A percentile compares a stretch with the other conserved stretches of the same genome.
Evolutionary conservation across 345 rosid genomes (phyloP).

Genomic region (Geranium rotundifolium): DNA sequence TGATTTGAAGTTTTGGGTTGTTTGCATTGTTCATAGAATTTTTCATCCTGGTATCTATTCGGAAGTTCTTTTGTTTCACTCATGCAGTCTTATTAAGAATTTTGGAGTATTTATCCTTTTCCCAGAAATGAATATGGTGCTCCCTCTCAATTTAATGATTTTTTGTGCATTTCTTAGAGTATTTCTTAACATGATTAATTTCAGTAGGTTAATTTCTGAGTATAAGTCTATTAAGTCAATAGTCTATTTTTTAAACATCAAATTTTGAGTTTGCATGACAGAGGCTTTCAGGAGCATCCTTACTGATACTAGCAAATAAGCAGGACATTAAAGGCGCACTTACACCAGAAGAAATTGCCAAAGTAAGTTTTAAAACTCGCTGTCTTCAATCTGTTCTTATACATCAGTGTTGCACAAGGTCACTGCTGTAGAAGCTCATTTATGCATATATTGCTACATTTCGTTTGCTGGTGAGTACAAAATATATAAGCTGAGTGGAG

Average conservation of each 20-base stretch:
- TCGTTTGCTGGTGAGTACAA: no score
- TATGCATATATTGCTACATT: not conserved
- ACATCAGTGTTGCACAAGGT: not conserved
- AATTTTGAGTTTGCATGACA: constrained; percentile 22
- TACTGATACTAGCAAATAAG: constrained; percentile 82
- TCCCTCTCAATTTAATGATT: not conserved
- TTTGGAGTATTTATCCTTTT: no score
- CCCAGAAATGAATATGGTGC: no score
- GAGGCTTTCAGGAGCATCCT: constrained; percentile 84
- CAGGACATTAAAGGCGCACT: constrained; percentile 89
- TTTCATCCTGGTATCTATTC: not conserved
- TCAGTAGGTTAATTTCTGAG: not conserved
- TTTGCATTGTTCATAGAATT: no score
- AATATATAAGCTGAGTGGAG: no score
- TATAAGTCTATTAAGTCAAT: no score
- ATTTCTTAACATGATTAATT: not conserved
- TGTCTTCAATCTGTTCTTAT: not conserved
- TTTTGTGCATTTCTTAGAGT: not conserved
- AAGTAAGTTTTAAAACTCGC: constrained; percentile 30
- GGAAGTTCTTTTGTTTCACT: no score
- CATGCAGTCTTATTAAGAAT: no score
- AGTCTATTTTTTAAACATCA: not conserved
- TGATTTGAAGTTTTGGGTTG: not conserved
- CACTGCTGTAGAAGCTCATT: not conserved
- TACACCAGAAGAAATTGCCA: constrained; percentile 70